Evolutionary conservation across 2,329 filamentous ascomycete species (phyloP), one percentile per base, ranked within the genome.

Genomic region (Cryphonectria parasitica): DNA sequence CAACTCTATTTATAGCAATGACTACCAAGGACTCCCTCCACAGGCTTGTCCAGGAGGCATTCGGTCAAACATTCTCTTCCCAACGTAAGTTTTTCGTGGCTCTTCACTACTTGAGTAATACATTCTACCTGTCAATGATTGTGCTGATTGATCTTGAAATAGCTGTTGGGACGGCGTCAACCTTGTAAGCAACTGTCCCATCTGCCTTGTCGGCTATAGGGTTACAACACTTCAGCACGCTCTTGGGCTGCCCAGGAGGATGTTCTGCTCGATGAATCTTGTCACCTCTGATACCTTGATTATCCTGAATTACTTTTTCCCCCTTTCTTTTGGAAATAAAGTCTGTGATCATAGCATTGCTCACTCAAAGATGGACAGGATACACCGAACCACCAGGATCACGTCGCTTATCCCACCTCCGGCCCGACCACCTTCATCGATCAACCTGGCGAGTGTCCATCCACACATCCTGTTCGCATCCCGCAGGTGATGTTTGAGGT

Each of bases 61-160:
- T 69, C 81, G 82, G 67, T 80, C 81, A 58, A 85, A 84, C 73
- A 81, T 85, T 61, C 80, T 80, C 15, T 85, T 85, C 77, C 83
- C 83, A 0, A 84, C 83, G 83, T 87, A 54, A 86, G 90, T 63
- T 82, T 87, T 49, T 87, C 49, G 84, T 83, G 74, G 85, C 86
- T 70, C 85, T 87, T 76, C 82, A 28, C 39, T 56, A 67, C 36
- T 34, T 34, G 34, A 34, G 6, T 34, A 34, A 10, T n/a, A 81
- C 74, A 2, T 74, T 90, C 71, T 88, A 88, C 1, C 22, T 25
- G 22, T 25, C n/a, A 88, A 88, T 90, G 73, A 80, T 80, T 66
- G 64, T 80, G 88, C 69, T 86, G 89, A 76, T 76, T 88, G 11
- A 71, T 63, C 1, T 74, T 74, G 64, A 82, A 82, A 80, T 19